Evolutionary conservation across 805 yeast species (phyloP).

Genomic region (Ogataea pignaliae): DNA sequence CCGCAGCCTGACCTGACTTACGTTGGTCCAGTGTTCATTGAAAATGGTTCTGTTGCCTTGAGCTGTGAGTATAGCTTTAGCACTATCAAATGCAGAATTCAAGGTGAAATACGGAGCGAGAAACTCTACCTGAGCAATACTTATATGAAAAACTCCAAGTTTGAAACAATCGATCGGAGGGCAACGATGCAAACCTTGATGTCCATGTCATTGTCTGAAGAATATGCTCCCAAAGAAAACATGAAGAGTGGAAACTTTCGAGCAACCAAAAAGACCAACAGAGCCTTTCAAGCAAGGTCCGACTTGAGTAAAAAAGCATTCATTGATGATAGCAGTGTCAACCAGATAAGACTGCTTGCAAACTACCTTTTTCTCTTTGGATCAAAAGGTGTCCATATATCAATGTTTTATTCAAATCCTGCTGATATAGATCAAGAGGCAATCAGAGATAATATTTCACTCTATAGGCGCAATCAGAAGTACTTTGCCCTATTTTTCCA

Average conservation of each 20-base stretch:
- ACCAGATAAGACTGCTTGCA: conserved; percentile 14
- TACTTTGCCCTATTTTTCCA: conserved; percentile 11
- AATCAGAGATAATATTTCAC: conserved; percentile 6
- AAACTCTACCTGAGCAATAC: conserved; percentile 24
- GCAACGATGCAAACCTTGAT: conserved; percentile 3
- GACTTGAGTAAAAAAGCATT: background rate
- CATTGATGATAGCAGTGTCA: conserved; percentile 2
- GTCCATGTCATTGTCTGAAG: background rate
- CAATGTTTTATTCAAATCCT: conserved; percentile 9
- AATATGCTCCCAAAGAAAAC: no score
- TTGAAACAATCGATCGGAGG: conserved; percentile 16
- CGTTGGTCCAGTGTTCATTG: conserved; percentile 27
- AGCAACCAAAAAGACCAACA: no score
- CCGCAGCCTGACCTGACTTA: conserved; percentile 22
- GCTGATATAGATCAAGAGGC: conserved; percentile 7
- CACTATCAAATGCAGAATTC: conserved; percentile 20
- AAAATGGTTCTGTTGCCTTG: conserved; percentile 22
- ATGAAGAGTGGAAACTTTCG: background rate
- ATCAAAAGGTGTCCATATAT: conserved; percentile 16
- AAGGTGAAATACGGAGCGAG: conserved; percentile 23
- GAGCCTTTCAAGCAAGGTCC: background rate
- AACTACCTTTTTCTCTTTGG: conserved; percentile 21
- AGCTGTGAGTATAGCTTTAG: conserved; percentile 23
- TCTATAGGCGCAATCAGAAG: conserved; percentile 16
- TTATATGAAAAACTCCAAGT: conserved; percentile 17